Percentiles rank a stretch among this genome's conserved stretches.
Conservation (phyloP, 2,329 filamentous ascomycete species). For the Pyrenophora graminea region DNA sequence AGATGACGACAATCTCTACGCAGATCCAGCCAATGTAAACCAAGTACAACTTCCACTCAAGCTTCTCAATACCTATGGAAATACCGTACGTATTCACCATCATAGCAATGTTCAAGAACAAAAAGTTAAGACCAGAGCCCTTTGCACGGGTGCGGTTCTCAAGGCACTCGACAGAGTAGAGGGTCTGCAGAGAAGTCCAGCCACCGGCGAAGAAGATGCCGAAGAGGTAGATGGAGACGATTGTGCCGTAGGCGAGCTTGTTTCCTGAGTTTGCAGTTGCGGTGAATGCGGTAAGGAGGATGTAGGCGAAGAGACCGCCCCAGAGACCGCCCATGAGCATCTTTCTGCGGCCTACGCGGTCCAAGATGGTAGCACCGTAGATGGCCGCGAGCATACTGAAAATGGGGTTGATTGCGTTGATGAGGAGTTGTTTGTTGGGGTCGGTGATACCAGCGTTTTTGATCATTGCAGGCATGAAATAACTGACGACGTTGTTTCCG, state of each 20-base stretch:
- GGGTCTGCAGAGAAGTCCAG: slow-evolving; percentile 48
- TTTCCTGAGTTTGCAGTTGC: slow-evolving; percentile 29
- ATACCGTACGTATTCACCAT: slow-evolving; percentile 43
- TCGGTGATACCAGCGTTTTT: slow-evolving; percentile 45
- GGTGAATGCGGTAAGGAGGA: slow-evolving; percentile 46
- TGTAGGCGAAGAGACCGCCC: slow-evolving; percentile 42
- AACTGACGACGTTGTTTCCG: slow-evolving; percentile 46
- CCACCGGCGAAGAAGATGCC: slow-evolving; percentile 49
- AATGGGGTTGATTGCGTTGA: slow-evolving; percentile 50
- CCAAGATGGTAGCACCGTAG: slow-evolving; percentile 45
- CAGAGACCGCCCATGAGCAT: slow-evolving; percentile 46
- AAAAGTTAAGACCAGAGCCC: slow-evolving; percentile 40
- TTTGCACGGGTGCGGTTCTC: slow-evolving; percentile 48
- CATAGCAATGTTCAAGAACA: slow-evolving; percentile 42
- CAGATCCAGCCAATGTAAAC: slow-evolving; percentile 41
- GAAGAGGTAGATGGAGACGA: slow-evolving; percentile 49
- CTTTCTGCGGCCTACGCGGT: slow-evolving; percentile 39
- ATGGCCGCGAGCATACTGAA: slow-evolving; percentile 46
- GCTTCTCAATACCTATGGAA: slow-evolving; percentile 38
- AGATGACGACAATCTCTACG: slow-evolving; percentile 36
- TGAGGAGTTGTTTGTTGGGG: slow-evolving; percentile 44
- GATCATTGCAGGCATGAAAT: slow-evolving; percentile 36
- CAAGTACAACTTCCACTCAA: slow-evolving; percentile 39
- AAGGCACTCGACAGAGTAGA: slow-evolving; percentile 47
- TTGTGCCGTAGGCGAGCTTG: slow-evolving; percentile 44